Evolutionary conservation across 768 basidiomycete species (phyloP).

Genomic region (Favolaschia claudopus): DNA sequence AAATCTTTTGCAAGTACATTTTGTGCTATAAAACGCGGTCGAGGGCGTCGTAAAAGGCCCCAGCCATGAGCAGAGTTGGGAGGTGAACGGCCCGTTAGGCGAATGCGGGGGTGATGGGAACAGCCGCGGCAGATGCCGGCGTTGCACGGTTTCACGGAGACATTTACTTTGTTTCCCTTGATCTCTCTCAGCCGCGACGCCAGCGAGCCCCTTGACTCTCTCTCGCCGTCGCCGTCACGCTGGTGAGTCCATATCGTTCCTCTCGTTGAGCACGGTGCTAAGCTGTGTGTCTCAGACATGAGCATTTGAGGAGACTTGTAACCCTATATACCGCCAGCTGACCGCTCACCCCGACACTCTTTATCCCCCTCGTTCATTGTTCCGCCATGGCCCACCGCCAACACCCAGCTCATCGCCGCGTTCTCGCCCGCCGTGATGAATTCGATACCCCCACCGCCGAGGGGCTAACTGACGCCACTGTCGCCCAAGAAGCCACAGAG

Average conservation of each 20-base stretch:
- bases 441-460: slow-evolving; percentile 21
- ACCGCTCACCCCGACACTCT: slow-evolving; percentile 13
- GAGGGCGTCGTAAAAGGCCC: no score
- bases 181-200: neutral
- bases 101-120: no score
- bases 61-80: no score
- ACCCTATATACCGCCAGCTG: no score
- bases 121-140: no score
- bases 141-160: no score
- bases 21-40: no score
- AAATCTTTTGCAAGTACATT: no score
- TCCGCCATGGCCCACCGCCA: slow-evolving; percentile 11
- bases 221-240: neutral
- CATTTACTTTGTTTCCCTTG: no score
- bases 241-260: neutral
- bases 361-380: slow-evolving; percentile 21
- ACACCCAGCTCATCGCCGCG: slow-evolving; percentile 15
- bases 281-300: slow-evolving; percentile 1
- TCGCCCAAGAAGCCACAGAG: neutral
- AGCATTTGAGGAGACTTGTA: no score
- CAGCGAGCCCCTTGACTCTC: slow-evolving; percentile 1
- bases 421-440: neutral
- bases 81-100: no score
- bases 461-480: slow-evolving; percentile 24
- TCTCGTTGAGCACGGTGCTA: neutral